Conservation (phyloP, 2,329 filamentous ascomycete species). For the Fusarium sp. region DNA sequence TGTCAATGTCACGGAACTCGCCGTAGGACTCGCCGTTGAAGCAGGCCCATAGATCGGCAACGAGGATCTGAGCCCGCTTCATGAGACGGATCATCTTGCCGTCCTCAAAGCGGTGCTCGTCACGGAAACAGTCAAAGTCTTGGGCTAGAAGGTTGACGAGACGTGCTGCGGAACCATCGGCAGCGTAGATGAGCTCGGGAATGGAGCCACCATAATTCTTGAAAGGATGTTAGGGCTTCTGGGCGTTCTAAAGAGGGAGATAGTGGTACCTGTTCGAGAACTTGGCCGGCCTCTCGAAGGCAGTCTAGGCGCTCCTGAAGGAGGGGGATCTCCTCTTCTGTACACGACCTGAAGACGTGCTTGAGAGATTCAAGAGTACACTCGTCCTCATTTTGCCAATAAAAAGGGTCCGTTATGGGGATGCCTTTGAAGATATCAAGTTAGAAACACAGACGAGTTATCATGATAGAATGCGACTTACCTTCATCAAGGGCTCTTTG, state of each 20-base stretch:
- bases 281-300: conserved; percentile 82
- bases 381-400: conserved; percentile 82
- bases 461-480: conserved; percentile 36
- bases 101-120: conserved; percentile 81
- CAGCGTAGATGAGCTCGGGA: conserved; percentile 77
- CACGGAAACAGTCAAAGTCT: conserved; percentile 87
- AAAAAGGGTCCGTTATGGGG: conserved; percentile 88
- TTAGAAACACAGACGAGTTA: conserved; percentile 7
- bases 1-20: conserved; percentile 88
- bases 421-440: conserved; percentile 66
- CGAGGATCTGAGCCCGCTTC: conserved; percentile 95
- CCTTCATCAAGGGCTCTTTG: conserved; percentile 91
- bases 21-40: conserved; percentile 87
- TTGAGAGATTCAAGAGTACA: conserved; percentile 80
- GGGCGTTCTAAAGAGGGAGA: too few species aligned
- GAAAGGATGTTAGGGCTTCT: conserved; percentile 13
- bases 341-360: conserved; percentile 87
- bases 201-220: conserved; percentile 84
- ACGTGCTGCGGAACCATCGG: conserved; percentile 81
- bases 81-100: conserved; percentile 81
- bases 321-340: conserved; percentile 87
- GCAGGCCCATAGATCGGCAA: conserved; percentile 96
- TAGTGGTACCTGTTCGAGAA: conserved; percentile 78
- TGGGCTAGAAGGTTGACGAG: conserved; percentile 88
- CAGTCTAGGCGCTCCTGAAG: conserved; percentile 82